Evolutionary conservation across 1,284 basidiomycete genomes (phyloP).

Genomic region (Erythrobasidium hasegawianum): DNA sequence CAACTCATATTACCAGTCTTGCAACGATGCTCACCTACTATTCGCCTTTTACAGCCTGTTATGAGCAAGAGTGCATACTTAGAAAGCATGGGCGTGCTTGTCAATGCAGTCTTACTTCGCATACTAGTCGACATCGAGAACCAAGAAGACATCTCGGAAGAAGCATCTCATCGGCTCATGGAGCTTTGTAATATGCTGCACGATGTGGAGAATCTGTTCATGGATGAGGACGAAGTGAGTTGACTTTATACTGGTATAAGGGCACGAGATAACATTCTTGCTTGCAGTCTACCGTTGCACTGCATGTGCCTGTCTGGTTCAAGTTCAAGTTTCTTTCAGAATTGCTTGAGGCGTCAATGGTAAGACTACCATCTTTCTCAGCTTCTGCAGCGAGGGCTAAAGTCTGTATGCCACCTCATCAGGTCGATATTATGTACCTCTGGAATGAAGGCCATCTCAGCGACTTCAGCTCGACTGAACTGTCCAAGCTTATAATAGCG

Average conservation of each 20-base stretch:
- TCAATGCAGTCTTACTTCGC: slow-evolving; percentile 65
- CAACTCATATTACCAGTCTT: too few relatives aligned
- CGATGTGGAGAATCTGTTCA: slow-evolving; percentile 70
- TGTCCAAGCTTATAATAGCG: slow-evolving; percentile 74
- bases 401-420: neutral
- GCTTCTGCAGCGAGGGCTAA: too few relatives aligned
- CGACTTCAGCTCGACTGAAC: slow-evolving; percentile 81
- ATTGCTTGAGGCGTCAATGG: slow-evolving; percentile 84
- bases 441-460: slow-evolving; percentile 86
- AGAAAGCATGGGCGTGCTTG: slow-evolving; percentile 61
- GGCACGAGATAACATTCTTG: too few relatives aligned
- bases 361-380: slow-evolving; percentile 47
- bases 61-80: slow-evolving; percentile 45
- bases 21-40: too few relatives aligned
- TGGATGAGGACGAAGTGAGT: slow-evolving; percentile 53
- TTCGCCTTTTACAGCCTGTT: slow-evolving; percentile 46
- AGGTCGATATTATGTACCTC: slow-evolving; percentile 79
- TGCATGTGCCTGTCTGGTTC: slow-evolving; percentile 79
- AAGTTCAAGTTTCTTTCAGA: slow-evolving; percentile 91
- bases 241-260: too few relatives aligned
- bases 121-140: slow-evolving; percentile 72
- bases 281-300: slow-evolving; percentile 33
- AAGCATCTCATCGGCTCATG: slow-evolving; percentile 77
- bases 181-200: slow-evolving; percentile 75
- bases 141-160: slow-evolving; percentile 82